Percentiles rank a stretch among this genome's conserved stretches.
phyloP scores from a whole-genome alignment of 176 grass and related monocot genomes.

The Oryza meridionalis region DNA sequence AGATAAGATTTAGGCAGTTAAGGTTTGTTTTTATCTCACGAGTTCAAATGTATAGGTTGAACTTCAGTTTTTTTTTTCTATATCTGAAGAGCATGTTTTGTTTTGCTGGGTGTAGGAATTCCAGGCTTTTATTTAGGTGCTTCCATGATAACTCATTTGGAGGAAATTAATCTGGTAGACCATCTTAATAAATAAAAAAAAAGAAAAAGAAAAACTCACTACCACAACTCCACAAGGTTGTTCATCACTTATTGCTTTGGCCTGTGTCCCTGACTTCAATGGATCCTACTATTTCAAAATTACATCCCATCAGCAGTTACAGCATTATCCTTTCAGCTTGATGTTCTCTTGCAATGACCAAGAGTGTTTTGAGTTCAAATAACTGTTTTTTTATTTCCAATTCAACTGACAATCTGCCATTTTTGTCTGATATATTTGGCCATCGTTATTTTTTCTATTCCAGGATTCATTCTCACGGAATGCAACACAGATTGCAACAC shows the following conservation, averaged over 20 bases:
- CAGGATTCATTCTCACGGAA: constrained; percentile 71
- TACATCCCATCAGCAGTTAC: not conserved
- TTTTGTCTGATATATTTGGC: constrained; percentile 29
- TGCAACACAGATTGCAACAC: constrained; percentile 66
- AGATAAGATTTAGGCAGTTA: not conserved
- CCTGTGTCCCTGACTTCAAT: not conserved
- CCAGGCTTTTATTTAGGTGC: not conserved
- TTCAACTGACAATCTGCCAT: constrained; percentile 16
- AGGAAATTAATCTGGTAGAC: not conserved
- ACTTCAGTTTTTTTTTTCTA: not conserved
- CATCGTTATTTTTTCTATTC: constrained; percentile 30
- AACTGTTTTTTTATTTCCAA: not conserved
- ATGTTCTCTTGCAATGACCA: constrained; percentile 1
- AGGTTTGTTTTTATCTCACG: not conserved
- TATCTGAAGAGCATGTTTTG: not conserved
- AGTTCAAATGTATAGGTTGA: not conserved
- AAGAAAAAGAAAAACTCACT: too few relatives aligned
- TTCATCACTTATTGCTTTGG: not conserved
- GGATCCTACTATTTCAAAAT: not conserved
- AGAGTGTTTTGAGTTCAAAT: not conserved
- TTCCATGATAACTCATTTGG: not conserved
- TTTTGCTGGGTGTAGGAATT: not conserved
- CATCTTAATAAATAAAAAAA: not conserved
- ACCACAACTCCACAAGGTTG: not conserved
- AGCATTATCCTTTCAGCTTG: not conserved